Percentiles rank a stretch among this genome's conserved stretches.
Conservation (phyloP, 768 basidiomycete species). For the Suillus placidus region DNA sequence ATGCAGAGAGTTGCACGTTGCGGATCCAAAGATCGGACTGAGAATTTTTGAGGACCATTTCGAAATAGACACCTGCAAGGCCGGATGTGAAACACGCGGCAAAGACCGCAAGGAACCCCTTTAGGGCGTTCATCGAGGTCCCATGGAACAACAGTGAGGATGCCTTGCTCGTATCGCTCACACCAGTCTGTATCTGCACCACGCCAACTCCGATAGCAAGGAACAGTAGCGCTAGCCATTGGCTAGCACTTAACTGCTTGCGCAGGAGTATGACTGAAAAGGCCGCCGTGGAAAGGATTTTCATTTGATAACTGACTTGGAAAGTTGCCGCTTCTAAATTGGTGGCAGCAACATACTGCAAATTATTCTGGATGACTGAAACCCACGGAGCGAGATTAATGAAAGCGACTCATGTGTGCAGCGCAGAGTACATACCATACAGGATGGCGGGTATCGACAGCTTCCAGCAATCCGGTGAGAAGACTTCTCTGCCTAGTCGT, state of each 20-base stretch:
- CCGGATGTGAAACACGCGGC: constrained; percentile 95
- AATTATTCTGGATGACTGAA: constrained; percentile 87
- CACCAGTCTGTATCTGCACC: constrained; percentile 75
- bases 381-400: constrained; percentile 13
- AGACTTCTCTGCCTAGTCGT: constrained; percentile 67
- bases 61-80: constrained; percentile 96
- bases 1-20: constrained; percentile 93
- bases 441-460: constrained; percentile 95
- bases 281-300: constrained; percentile 90
- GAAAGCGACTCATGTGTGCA: not conserved
- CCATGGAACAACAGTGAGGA: constrained; percentile 35
- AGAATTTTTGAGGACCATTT: constrained; percentile 94
- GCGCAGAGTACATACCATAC: constrained; percentile 55
- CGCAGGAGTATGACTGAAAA: constrained; percentile 85
- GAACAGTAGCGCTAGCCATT: constrained; percentile 86
- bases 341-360: constrained; percentile 92
- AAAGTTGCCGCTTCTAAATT: constrained; percentile 96
- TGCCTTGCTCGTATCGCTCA: constrained; percentile 26
- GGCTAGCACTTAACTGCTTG: constrained; percentile 67
- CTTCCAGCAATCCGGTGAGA: constrained; percentile 95
- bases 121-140: constrained; percentile 76
- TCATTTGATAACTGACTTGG: constrained; percentile 97
- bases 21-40: constrained; percentile 93
- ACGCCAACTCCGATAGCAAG: constrained; percentile 89
- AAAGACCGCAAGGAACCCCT: constrained; percentile 87